Evolutionary conservation across 805 yeast genomes (phyloP), one percentile per base, ranked within the genome.

Genomic region (Kazachstania bromeliacearum): DNA sequence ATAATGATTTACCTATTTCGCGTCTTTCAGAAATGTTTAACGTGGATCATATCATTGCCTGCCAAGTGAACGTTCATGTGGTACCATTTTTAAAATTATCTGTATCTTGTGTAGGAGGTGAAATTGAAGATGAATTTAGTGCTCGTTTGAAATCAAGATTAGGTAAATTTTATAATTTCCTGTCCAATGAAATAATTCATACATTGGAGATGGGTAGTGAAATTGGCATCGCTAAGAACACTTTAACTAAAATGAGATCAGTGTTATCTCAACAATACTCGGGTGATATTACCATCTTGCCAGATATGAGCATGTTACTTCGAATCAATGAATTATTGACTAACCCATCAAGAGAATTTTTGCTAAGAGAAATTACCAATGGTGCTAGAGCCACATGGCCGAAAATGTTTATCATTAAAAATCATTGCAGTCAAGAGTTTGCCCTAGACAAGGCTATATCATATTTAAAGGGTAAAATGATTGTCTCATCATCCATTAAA

Each of bases 341-440:
- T 15, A 88, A 89, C 51, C 98, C 98, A 2, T 71, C 87, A 0
- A 77, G 83, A 0, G 83, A 75, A 36, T 83, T 81, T 48, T 55
- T 87, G 25, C 55, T 76, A 33, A 80, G 79, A 28, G 58, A 47
- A 40, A 70, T 77, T 3, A 67, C 77, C 29, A 70, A 94, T 44
- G 97, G 96, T 1, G 89, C 94, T 0, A 65, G 81, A 41, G 88
- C 95, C 0, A 79, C 95, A 0, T 89, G 96, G 96, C 94, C 95
- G 0, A 83, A 84, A 50, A 59, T 89, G 5, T 74, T 94, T 1
- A 68, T 87, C 19, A 84, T 88, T 34, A 71, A 79, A 46, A 88
- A 89, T 58, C 95, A 87, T 51, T 85, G 95, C 57, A 77, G 88
- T 0, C 73, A 85, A n/a, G 97, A 88, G 51, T 78, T 88, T 56